Evolutionary conservation across 495 filamentous ascomycete species (phyloP).

Genomic region (Niebla homalea): DNA sequence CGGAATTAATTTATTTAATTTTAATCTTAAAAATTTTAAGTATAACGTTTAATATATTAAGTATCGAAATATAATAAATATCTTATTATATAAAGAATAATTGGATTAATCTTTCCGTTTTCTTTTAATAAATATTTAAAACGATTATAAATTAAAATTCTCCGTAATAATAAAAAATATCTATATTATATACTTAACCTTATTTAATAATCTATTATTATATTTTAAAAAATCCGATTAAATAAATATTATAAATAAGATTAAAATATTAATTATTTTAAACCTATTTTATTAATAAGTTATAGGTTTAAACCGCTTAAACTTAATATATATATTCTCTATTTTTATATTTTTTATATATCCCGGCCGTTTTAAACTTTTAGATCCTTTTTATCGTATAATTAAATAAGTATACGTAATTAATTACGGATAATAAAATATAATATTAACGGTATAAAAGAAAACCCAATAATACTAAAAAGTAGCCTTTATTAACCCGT

Average conservation of each 20-base stretch:
- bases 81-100: not conserved
- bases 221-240: not conserved
- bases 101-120: not conserved
- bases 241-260: not conserved
- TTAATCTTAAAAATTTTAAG: no score
- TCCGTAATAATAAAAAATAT: not conserved
- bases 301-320: not conserved
- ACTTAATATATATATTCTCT: not conserved
- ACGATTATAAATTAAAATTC: not conserved
- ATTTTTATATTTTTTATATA: not conserved
- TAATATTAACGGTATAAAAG: not conserved
- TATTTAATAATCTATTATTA: not conserved
- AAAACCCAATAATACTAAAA: not conserved
- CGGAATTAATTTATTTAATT: not conserved
- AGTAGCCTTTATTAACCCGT: not conserved
- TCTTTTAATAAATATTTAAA: not conserved
- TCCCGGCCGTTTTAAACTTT: not conserved
- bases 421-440: not conserved
- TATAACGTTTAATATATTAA: not conserved
- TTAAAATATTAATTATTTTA: not conserved
- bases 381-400: not conserved
- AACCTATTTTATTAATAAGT: not conserved
- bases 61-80: not conserved
- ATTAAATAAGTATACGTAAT: not conserved
- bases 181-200: not conserved